Base-by-base conservation (phyloP, 352 stramenopile genomes). In the Saprolegnia parasitica region DNA sequence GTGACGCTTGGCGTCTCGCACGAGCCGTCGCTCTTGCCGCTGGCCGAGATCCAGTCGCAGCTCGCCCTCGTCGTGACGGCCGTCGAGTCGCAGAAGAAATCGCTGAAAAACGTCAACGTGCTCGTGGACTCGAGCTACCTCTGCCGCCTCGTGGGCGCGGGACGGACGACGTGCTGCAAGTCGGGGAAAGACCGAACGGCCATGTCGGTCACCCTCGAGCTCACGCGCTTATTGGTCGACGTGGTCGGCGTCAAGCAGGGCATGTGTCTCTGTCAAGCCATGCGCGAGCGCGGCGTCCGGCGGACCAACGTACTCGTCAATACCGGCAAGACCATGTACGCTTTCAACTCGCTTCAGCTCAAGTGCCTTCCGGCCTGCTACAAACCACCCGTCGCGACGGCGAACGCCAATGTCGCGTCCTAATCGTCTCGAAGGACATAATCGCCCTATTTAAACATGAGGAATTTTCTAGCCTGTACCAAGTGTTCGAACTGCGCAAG, bases 131-230 rank as follows among this genome's bases (percentile, higher is more conserved):
- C 89, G 35, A 94, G 85, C 63, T 84, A 94, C 67, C 81, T 96
- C 46, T 96, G 89, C 46, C 90, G 96, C 35, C 87, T 84, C 42
- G 74, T 99, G 10, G 91, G 93, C 20, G 95, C 94, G 13, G 93
- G 89, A 0, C 87, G 91, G 23, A 90, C 93, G 32, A 97, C 97
- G 2, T 99, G 97, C 80, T 99, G 96, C 80, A 99, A 99, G 77
- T 97, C 85, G 71, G 96, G 96, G 1, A 99, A 99, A 73, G 96
- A 99, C 76, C 90, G 96, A 64, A 99, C 96, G 37, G 94, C 92
- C 24, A 99, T 99, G 96, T 96, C 97, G 18, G 90, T 98, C 23
- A 98, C 95, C 18, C 89, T 98, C 39, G 97, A 98, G 77, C 89
- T 96, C 54, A 95, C 94, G 52, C 90, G 96, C 40, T 68, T 99